These are phyloP conservation scores for Persicaria tinctoria DNA, from an alignment of 148 eudicot genomes.

Conservation along the genomic window DNA sequence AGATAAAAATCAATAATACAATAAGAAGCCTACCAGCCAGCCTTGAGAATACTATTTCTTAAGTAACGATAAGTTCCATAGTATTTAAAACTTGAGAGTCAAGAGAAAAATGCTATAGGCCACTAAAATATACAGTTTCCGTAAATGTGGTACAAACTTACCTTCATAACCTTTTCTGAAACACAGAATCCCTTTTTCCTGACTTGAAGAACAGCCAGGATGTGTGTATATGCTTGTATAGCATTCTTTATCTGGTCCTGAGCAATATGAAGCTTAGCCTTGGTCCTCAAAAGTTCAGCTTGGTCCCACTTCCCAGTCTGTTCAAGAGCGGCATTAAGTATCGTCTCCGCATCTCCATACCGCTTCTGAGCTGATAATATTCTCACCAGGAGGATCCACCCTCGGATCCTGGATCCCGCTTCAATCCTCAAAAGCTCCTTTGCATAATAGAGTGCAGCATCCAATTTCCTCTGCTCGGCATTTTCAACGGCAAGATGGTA, in stretches of 20 bases:
- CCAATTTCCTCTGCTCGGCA: slow-evolving; percentile 91
- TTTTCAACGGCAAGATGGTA: slow-evolving; percentile 65
- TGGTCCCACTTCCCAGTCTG: slow-evolving; percentile 87
- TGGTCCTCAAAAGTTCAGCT: slow-evolving; percentile 64
- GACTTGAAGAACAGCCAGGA: slow-evolving; percentile 83
- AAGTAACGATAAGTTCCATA: neutral
- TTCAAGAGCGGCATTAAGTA: slow-evolving; percentile 70
- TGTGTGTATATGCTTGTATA: slow-evolving; percentile 55
- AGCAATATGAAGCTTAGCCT: slow-evolving; percentile 72
- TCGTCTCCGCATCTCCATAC: slow-evolving; percentile 57
- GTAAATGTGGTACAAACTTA: slow-evolving; percentile 13
- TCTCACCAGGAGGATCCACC: slow-evolving; percentile 75
- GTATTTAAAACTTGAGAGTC: neutral
- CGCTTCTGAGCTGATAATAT: slow-evolving; percentile 73
- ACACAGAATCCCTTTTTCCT: slow-evolving; percentile 46
- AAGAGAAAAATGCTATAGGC: neutral
- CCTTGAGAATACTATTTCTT: neutral
- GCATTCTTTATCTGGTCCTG: slow-evolving; percentile 58
- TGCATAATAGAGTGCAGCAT: slow-evolving; percentile 65
- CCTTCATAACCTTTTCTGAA: slow-evolving; percentile 45
- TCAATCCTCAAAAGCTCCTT: slow-evolving; percentile 55
- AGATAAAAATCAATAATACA: neutral
- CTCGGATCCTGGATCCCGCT: slow-evolving; percentile 50
- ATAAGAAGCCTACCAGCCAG: neutral
- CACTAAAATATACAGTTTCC: neutral